Evolutionary conservation across 2,329 filamentous ascomycete species (phyloP).

Genomic region (Plenodomus biglobosus): DNA sequence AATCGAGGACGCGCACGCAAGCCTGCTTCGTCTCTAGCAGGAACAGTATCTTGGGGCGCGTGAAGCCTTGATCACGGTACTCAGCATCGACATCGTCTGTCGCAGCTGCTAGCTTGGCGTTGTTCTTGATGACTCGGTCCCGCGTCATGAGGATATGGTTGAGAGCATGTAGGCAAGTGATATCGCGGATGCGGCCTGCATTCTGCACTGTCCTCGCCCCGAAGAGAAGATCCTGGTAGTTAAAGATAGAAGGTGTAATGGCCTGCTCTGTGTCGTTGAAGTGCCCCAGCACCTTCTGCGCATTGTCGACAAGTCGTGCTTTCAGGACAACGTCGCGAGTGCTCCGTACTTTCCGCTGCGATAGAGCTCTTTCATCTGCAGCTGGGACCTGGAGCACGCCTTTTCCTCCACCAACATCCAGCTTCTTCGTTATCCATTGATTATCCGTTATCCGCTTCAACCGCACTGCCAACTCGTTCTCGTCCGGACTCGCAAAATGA

Average conservation of each 20-base stretch:
- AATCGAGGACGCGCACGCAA: slow-evolving; percentile 75
- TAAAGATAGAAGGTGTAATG: slow-evolving; percentile 72
- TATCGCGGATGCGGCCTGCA: slow-evolving; percentile 66
- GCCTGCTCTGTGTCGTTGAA: slow-evolving; percentile 66
- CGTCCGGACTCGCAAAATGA: slow-evolving; percentile 73
- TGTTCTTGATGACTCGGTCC: slow-evolving; percentile 91
- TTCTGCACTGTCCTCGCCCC: slow-evolving; percentile 71
- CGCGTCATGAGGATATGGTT: slow-evolving; percentile 95
- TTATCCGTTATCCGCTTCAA: slow-evolving; percentile 51
- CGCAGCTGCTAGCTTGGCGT: slow-evolving; percentile 71
- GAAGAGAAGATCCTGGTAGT: slow-evolving; percentile 79
- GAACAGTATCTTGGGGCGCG: slow-evolving; percentile 88
- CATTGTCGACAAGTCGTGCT: slow-evolving; percentile 33
- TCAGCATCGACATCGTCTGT: slow-evolving; percentile 65
- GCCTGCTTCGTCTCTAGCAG: slow-evolving; percentile 86
- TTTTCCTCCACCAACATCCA: slow-evolving; percentile 27
- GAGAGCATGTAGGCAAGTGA: slow-evolving; percentile 79
- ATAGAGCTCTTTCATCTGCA: slow-evolving; percentile 15
- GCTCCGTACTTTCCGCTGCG: slow-evolving; percentile 25
- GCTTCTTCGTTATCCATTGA: slow-evolving; percentile 52
- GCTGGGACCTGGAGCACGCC: slow-evolving; percentile 33
- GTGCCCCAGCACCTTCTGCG: slow-evolving; percentile 39
- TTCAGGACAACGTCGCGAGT: slow-evolving; percentile 38
- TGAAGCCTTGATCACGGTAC: slow-evolving; percentile 91
- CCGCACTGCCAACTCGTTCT: slow-evolving; percentile 58